These are phyloP conservation scores for Pichia kudriavzevii DNA, from an alignment of 1,139 yeast genomes.

Conservation along the genomic window DNA sequence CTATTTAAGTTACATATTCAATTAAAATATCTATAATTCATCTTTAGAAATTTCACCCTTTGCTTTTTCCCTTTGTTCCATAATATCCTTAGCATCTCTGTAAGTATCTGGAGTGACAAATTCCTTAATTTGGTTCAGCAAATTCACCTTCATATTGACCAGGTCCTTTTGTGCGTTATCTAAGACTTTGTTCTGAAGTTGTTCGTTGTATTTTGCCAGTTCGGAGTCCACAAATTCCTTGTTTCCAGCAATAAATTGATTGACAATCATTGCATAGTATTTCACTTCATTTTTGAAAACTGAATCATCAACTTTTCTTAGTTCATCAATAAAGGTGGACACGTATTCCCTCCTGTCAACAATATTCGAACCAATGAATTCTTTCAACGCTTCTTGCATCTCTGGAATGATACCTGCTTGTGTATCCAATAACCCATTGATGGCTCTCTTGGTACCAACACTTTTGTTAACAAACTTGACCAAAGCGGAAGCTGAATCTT, in stretches of 20 bases:
- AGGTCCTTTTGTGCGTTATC: slow-evolving; percentile 33
- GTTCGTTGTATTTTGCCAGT: slow-evolving; percentile 39
- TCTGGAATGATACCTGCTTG: slow-evolving; percentile 48
- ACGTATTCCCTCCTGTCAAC: slow-evolving; percentile 25
- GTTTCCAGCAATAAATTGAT: slow-evolving; percentile 43
- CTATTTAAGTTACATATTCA: slow-evolving; percentile 1
- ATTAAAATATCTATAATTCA: slow-evolving; percentile 15
- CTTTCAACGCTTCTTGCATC: slow-evolving; percentile 32
- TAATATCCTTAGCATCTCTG: slow-evolving; percentile 11
- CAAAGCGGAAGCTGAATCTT: slow-evolving; percentile 37
- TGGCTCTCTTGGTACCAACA: slow-evolving; percentile 45
- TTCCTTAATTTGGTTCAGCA: slow-evolving; percentile 33
- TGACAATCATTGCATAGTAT: slow-evolving; percentile 46
- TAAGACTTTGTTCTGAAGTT: slow-evolving; percentile 30
- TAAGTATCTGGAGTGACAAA: slow-evolving; percentile 18
- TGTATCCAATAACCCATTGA: slow-evolving; percentile 43
- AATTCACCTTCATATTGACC: slow-evolving; percentile 41
- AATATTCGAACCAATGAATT: slow-evolving; percentile 24
- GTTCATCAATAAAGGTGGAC: slow-evolving; percentile 23
- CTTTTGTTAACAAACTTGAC: slow-evolving; percentile 43
- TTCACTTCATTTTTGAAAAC: slow-evolving; percentile 24
- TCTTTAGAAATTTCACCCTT: slow-evolving; percentile 11
- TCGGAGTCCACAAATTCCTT: slow-evolving; percentile 44
- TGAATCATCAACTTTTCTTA: slow-evolving; percentile 23
- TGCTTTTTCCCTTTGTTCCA: slow-evolving; percentile 9